Conservation (phyloP, 345 rosid genomes). For the Salix exigua region DNA sequence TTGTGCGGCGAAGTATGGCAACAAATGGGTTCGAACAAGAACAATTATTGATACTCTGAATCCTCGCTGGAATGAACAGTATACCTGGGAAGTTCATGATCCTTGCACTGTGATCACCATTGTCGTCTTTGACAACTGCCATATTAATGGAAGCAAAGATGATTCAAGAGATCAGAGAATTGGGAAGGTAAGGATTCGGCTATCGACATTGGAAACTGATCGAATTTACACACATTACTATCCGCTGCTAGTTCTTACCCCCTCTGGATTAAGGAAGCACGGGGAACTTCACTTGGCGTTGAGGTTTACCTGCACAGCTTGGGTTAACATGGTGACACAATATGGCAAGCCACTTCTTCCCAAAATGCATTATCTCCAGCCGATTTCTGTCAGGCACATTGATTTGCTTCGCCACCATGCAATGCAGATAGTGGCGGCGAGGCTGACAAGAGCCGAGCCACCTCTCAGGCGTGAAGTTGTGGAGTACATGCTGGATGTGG, state of each 20-base stretch:
- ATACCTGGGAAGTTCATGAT: constrained; percentile 34
- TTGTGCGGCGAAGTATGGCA: constrained; percentile 31
- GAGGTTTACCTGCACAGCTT: constrained; percentile 31
- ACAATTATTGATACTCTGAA: constrained; percentile 23
- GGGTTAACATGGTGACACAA: constrained; percentile 27
- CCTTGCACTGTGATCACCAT: constrained; percentile 35
- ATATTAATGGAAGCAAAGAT: constrained; percentile 25
- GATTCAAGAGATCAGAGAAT: constrained; percentile 25
- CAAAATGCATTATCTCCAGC: constrained; percentile 34
- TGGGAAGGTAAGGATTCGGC: constrained; percentile 30
- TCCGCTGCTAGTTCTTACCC: constrained; percentile 20
- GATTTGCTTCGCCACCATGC: constrained; percentile 32
- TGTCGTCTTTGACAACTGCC: constrained; percentile 31
- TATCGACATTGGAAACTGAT: constrained; percentile 26
- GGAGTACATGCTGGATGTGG: constrained; percentile 31
- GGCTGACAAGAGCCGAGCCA: constrained; percentile 31
- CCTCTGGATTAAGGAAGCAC: constrained; percentile 19
- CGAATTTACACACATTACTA: constrained; percentile 27
- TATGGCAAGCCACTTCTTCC: constrained; percentile 33
- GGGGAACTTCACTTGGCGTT: constrained; percentile 34
- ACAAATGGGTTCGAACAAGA: constrained; percentile 36
- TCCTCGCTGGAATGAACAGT: constrained; percentile 39
- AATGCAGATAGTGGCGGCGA: constrained; percentile 25
- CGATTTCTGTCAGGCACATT: constrained; percentile 22
- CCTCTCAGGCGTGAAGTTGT: constrained; percentile 28